Percentiles rank a stretch among this genome's conserved stretches.
Evolutionary conservation across 805 yeast species (phyloP).

Genomic region (Saturnispora quitensis): DNA sequence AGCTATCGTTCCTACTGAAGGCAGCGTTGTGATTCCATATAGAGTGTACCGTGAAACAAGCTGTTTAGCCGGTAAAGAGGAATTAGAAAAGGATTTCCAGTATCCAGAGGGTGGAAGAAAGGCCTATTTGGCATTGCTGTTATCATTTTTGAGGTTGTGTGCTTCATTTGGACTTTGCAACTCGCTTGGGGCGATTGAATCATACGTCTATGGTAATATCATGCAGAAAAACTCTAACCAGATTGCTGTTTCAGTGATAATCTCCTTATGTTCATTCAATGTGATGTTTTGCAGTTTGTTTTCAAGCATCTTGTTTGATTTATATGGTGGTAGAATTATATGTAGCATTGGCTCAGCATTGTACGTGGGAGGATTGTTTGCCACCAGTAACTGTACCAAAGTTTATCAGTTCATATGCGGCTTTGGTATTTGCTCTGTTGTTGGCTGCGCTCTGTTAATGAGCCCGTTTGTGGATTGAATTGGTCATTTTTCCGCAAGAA

Average conservation of each 20-base stretch:
- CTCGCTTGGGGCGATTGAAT: constrained; percentile 57
- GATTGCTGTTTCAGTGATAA: constrained; percentile 60
- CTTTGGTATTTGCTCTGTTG: constrained; percentile 38
- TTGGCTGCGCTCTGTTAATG: constrained; percentile 38
- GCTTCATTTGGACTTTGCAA: constrained; percentile 59
- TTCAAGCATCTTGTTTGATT: constrained; percentile 39
- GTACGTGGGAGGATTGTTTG: constrained; percentile 32
- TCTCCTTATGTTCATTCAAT: constrained; percentile 42
- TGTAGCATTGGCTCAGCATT: constrained; percentile 30
- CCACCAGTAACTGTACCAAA: constrained; percentile 35
- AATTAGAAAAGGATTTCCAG: constrained; percentile 6
- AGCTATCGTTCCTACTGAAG: background rate
- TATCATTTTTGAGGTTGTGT: constrained; percentile 48
- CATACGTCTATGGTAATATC: constrained; percentile 48
- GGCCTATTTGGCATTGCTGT: constrained; percentile 37
- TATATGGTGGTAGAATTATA: constrained; percentile 34
- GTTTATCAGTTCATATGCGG: constrained; percentile 44
- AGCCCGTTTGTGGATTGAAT: constrained; percentile 40
- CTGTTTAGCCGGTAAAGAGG: background rate
- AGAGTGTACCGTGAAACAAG: background rate
- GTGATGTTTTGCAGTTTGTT: constrained; percentile 34
- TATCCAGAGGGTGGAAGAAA: constrained; percentile 55
- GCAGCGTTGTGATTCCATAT: background rate
- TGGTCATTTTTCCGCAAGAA: constrained; percentile 53
- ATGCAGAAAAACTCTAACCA: constrained; percentile 33